phyloP scores from a whole-genome alignment of 257 asterid genomes.

The Nicotiana paniculata region DNA sequence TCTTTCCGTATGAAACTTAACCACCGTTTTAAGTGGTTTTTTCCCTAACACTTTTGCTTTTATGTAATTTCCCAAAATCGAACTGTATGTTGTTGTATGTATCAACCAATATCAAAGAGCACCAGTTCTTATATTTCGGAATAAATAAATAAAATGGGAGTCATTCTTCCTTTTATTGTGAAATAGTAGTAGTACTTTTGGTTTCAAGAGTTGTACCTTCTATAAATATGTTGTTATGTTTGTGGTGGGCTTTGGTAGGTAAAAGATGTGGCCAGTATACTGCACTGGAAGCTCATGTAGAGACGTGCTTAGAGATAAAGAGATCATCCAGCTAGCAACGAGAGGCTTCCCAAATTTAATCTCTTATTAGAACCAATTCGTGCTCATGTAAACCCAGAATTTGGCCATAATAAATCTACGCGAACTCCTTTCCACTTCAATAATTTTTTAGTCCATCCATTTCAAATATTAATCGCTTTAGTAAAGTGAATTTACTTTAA shows the following conservation, averaged over 20 bases:
- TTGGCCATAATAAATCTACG: background rate
- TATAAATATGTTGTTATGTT: slow-evolving; percentile 2
- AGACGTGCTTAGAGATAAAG: slow-evolving; percentile 16
- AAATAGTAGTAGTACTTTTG: background rate
- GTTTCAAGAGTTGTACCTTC: background rate
- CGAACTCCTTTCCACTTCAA: background rate
- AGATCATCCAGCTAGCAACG: slow-evolving; percentile 25
- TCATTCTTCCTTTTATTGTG: background rate
- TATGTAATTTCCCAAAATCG: background rate
- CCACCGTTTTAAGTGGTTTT: background rate
- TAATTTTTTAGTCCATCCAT: too few relatives aligned
- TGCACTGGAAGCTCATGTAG: slow-evolving; percentile 71
- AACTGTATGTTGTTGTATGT: slow-evolving; percentile 4
- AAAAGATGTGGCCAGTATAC: slow-evolving; percentile 64
- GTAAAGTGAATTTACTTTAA: too few relatives aligned
- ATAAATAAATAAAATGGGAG: slow-evolving; percentile 2
- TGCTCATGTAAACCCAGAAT: background rate
- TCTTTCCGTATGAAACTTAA: slow-evolving; percentile 72
- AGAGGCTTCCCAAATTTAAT: background rate
- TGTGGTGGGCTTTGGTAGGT: slow-evolving; percentile 42
- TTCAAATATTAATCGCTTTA: too few relatives aligned
- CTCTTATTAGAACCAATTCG: background rate
- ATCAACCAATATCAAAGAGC: background rate
- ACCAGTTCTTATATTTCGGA: background rate
- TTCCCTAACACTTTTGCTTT: background rate